Evolutionary conservation across 2,329 filamentous ascomycete species (phyloP).

Genomic region (Penicillium sp.): DNA sequence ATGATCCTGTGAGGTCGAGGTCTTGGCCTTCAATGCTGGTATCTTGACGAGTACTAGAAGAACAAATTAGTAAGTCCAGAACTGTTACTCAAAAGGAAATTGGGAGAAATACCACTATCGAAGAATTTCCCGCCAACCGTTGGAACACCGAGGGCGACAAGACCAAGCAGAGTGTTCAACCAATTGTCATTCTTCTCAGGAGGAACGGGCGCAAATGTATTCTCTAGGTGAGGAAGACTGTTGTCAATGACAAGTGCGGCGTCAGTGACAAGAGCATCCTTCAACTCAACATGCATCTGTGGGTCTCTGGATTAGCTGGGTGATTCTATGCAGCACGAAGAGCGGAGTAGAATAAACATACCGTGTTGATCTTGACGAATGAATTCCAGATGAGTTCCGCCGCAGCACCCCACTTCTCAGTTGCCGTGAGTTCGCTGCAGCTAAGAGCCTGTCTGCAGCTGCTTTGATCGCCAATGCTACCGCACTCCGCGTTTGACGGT

Average conservation of each 20-base stretch:
- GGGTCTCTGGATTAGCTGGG: neutral
- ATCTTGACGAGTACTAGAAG: neutral
- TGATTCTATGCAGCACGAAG: neutral
- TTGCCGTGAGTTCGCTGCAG: neutral
- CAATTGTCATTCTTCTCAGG: constrained; percentile 10
- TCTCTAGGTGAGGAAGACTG: constrained; percentile 11
- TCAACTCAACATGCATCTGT: neutral
- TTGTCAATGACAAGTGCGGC: neutral
- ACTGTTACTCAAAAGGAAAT: neutral
- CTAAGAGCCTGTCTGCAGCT: neutral
- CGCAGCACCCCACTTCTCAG: constrained; percentile 10
- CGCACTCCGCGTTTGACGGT: neutral
- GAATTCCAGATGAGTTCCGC: constrained; percentile 19
- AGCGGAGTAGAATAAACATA: neutral
- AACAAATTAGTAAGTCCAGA: neutral
- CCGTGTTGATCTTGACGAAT: constrained; percentile 6
- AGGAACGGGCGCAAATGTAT: constrained; percentile 19
- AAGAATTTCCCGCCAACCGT: constrained; percentile 9
- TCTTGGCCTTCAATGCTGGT: neutral
- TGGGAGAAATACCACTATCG: constrained; percentile 1
- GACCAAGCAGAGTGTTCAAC: constrained; percentile 11
- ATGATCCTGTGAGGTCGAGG: neutral
- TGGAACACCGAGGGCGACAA: constrained; percentile 10
- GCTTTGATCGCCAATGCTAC: neutral
- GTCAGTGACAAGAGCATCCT: neutral